Base-by-base conservation (phyloP, 225 moss, liverwort and hornwort species). In the Pseudisothecium myosuroides region DNA sequence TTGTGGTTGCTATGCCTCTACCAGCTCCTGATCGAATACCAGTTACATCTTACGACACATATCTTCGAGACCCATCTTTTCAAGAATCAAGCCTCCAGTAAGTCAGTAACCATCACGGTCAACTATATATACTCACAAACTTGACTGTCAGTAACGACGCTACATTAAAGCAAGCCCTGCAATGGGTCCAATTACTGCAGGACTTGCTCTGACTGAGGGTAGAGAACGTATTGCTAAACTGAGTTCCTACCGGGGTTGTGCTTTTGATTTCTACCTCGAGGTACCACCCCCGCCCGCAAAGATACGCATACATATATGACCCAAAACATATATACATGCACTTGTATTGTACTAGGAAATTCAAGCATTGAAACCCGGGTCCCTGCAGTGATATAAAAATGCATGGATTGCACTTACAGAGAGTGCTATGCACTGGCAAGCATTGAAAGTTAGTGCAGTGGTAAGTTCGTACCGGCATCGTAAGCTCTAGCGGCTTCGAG, bases 401-500 rank as follows among this genome's bases (percentile, higher is more conserved):
- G 32, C 73, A 72, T 62, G 63, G 63, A 64, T 24, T 64, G 63
- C 47, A 39, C 28, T 41, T 59, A 18, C 41, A 41, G 41, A 82
- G 23, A 62, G 45, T 47, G 47, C 22, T 49, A 82, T 18, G 39
- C 39, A 39, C 9, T 6, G 55, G 84, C 39, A 55, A 84, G 31
- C 69, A 69, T 55, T 22, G 55, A 55, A 55, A 74, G 72, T 29
- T 41, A 45, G 83, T 83, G 45, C 45, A 86, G 69, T 59, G 65
- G 34, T 20, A 9, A 49, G 75, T 83, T 55, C 58, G 55, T 87
- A 92, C 92, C 92, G 9, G 93, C 94, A 87, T 94, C 94, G 18
- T 87, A 91, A 62, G 94, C 94, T 28, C 87, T 68, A 50, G 92
- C 92, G 43, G 94, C 94, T 91, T 94, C 94, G 18, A 75, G 37